These are phyloP conservation scores for Boechera divaricarpa DNA, from an alignment of 345 rosid genomes.

Conservation along the genomic window DNA sequence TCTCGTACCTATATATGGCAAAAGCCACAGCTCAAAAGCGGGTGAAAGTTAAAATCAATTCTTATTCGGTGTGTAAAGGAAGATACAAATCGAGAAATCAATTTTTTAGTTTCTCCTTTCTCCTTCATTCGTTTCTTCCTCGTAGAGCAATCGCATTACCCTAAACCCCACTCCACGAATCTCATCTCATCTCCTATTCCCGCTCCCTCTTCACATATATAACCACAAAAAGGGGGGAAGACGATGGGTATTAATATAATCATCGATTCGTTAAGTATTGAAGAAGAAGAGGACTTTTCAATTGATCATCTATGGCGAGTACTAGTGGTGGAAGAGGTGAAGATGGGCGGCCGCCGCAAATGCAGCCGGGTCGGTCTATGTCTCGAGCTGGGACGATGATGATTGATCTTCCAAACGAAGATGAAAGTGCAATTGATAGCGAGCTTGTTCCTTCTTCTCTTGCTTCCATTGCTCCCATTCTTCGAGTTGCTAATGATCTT, in stretches of 20 bases:
- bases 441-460: constrained; percentile 93
- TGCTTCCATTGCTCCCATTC: constrained; percentile 67
- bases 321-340: constrained; percentile 69
- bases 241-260: constrained; percentile 31
- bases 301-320: constrained; percentile 64
- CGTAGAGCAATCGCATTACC: constrained; percentile 61
- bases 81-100: constrained; percentile 14
- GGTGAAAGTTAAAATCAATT: not conserved
- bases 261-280: not conserved
- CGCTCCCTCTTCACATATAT: constrained; percentile 37
- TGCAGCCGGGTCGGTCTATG: constrained; percentile 46
- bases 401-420: constrained; percentile 59
- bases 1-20: constrained; percentile 7
- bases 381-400: constrained; percentile 60
- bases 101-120: not conserved
- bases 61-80: not conserved
- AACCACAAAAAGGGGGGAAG: constrained; percentile 1
- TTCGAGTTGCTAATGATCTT: constrained; percentile 93
- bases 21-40: constrained; percentile 33
- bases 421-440: constrained; percentile 62
- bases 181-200: constrained; percentile 30
- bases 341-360: constrained; percentile 40
- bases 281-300: constrained; percentile 1
- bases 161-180: constrained; percentile 71
- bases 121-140: constrained; percentile 64